A percentile compares a stretch with the other conserved stretches of the same genome.
Conservation (phyloP, 495 filamentous ascomycete species). For the Tuber magnatum region DNA sequence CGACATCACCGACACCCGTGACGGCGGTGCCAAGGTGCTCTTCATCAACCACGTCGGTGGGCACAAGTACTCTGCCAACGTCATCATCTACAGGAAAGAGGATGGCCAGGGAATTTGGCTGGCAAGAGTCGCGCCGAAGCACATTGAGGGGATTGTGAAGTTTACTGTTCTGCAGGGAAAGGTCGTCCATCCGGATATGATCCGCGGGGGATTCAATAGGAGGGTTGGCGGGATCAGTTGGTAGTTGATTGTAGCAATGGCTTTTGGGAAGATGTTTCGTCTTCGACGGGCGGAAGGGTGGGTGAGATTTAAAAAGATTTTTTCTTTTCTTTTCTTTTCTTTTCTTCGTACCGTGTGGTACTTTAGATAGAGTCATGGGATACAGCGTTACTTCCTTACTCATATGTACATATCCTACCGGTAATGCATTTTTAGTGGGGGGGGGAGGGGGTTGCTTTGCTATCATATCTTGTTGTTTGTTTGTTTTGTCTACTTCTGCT, state of each 20-base stretch:
- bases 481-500: not conserved
- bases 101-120: conserved; percentile 65
- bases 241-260: conserved; percentile 46
- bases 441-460: not conserved
- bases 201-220: conserved; percentile 87
- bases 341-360: not conserved
- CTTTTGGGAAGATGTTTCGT: not conserved
- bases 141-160: conserved; percentile 87
- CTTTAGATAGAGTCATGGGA: not conserved
- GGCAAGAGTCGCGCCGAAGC: conserved; percentile 76
- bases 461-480: not conserved
- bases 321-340: not conserved
- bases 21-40: conserved; percentile 86
- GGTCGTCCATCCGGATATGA: conserved; percentile 72
- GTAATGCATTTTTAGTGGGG: no score
- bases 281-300: not conserved
- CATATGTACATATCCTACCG: not conserved
- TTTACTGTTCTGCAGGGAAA: conserved; percentile 90
- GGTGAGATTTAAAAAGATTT: not conserved
- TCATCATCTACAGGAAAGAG: conserved; percentile 69
- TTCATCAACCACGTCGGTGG: conserved; percentile 95
- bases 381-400: not conserved
- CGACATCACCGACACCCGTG: conserved; percentile 75
- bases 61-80: conserved; percentile 87
- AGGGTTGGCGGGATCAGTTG: conserved; percentile 74